These are phyloP conservation scores for Venturiaceae sp. DNA, from an alignment of 2,329 filamentous ascomycete species.

Conservation along the genomic window DNA sequence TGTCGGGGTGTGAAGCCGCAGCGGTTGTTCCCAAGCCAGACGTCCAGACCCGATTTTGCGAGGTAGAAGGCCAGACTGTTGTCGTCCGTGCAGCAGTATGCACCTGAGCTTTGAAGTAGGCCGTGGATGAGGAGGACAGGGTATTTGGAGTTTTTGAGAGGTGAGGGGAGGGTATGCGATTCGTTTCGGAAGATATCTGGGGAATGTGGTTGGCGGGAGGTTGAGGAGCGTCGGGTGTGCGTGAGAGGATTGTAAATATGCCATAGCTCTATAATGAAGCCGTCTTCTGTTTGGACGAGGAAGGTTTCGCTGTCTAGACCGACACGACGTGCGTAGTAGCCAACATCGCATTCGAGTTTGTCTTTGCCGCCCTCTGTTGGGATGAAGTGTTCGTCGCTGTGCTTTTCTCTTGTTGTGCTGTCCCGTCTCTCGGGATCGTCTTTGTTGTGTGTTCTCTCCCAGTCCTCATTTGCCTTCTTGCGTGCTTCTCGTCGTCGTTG, in stretches of 20 bases:
- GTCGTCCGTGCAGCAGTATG: conserved; percentile 85
- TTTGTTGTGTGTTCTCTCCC: conserved; percentile 22
- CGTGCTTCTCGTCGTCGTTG: conserved; percentile 45
- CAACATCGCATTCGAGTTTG: conserved; percentile 65
- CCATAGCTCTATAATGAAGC: conserved; percentile 82
- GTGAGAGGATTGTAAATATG: conserved; percentile 81
- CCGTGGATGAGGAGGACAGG: conserved; percentile 84
- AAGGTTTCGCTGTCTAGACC: conserved; percentile 79
- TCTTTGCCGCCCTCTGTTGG: conserved; percentile 76
- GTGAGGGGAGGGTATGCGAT: not conserved
- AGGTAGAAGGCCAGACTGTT: conserved; percentile 85
- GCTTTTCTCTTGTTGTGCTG: conserved; percentile 32
- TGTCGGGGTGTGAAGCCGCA: conserved; percentile 79
- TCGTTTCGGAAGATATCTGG: conserved; percentile 50
- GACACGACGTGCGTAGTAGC: conserved; percentile 79
- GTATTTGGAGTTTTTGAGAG: conserved; percentile 50
- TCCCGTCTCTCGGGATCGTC: conserved; percentile 19
- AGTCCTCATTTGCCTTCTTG: conserved; percentile 47
- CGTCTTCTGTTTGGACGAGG: conserved; percentile 85
- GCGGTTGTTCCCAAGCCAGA: conserved; percentile 91
- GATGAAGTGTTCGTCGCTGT: conserved; percentile 46
- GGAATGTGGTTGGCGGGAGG: conserved; percentile 43
- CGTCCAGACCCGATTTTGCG: conserved; percentile 84
- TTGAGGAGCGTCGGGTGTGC: conserved; percentile 43
- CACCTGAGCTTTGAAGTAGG: conserved; percentile 75